Evolutionary conservation across 345 rosid species (phyloP).

Genomic region (Passiflora organensis): DNA sequence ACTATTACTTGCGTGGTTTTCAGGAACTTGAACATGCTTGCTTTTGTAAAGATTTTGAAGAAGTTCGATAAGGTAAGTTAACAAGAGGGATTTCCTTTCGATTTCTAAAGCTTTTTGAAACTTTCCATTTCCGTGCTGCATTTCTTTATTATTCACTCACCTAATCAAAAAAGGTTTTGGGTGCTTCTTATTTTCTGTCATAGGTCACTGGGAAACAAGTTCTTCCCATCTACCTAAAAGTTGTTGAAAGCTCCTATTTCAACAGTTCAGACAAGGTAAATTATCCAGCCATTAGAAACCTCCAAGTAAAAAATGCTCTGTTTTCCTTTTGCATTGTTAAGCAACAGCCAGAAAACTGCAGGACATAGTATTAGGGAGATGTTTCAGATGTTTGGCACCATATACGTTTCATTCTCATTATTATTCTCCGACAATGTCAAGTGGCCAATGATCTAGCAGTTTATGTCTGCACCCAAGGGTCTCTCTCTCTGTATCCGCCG

Average conservation of each 20-base stretch:
- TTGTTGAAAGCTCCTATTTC: constrained; percentile 92
- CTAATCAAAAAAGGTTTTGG: constrained; percentile 1
- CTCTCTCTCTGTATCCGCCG: not conserved
- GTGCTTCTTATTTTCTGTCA: not conserved
- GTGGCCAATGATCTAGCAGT: constrained; percentile 32
- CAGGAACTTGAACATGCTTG: constrained; percentile 96
- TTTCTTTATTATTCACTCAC: constrained; percentile 3
- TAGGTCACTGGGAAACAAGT: constrained; percentile 88
- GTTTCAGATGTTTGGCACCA: constrained; percentile 28
- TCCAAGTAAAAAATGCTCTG: constrained; percentile 1
- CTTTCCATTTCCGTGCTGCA: not conserved
- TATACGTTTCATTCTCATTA: constrained; percentile 12
- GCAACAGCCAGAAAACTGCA: constrained; percentile 5
- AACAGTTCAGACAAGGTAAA: constrained; percentile 91
- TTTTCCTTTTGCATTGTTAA: not conserved
- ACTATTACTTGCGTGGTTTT: constrained; percentile 10
- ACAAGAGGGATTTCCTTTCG: not conserved
- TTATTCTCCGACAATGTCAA: constrained; percentile 31
- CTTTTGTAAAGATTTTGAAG: constrained; percentile 91
- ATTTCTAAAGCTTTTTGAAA: not conserved
- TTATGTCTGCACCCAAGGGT: constrained; percentile 14
- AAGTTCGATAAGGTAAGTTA: constrained; percentile 80
- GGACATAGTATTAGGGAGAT: constrained; percentile 7
- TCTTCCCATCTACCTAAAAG: constrained; percentile 82
- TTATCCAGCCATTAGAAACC: constrained; percentile 3